phyloP scores from a whole-genome alignment of 1,284 basidiomycete genomes.

The Bjerkandera adusta region DNA sequence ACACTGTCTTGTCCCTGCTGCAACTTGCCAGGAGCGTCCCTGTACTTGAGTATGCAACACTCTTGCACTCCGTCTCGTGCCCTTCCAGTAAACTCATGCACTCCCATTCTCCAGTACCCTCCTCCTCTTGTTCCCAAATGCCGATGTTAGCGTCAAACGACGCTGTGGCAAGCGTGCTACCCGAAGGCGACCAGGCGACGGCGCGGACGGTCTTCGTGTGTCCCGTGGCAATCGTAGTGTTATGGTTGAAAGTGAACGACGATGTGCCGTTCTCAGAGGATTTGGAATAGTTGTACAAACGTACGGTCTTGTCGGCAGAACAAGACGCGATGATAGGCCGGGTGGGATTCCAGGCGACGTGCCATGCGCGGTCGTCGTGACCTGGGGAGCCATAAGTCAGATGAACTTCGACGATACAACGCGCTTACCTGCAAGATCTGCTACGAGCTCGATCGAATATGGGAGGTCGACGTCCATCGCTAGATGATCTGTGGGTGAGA shows the following conservation, averaged over 20 bases:
- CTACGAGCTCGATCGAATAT: constrained; percentile 22
- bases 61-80: constrained; percentile 98
- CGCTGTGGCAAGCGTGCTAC: constrained; percentile 87
- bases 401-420: not conserved
- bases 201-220: constrained; percentile 92
- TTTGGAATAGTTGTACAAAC: constrained; percentile 73
- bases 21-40: constrained; percentile 90
- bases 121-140: constrained; percentile 80
- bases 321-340: constrained; percentile 87
- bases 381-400: constrained; percentile 38
- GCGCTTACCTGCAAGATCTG: constrained; percentile 30
- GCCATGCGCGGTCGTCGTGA: constrained; percentile 88
- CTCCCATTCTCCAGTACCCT: constrained; percentile 68
- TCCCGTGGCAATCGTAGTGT: constrained; percentile 73
- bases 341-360: constrained; percentile 88
- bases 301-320: constrained; percentile 91
- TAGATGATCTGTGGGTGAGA: not conserved
- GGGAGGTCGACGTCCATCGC: constrained; percentile 27
- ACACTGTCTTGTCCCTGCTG: constrained; percentile 95
- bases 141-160: constrained; percentile 95
- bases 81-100: constrained; percentile 89
- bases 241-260: constrained; percentile 46
- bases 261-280: constrained; percentile 23
- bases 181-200: constrained; percentile 89
- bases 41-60: constrained; percentile 80